Evolutionary conservation across 768 basidiomycete species (phyloP).

Genomic region (Botryobasidium botryosum): DNA sequence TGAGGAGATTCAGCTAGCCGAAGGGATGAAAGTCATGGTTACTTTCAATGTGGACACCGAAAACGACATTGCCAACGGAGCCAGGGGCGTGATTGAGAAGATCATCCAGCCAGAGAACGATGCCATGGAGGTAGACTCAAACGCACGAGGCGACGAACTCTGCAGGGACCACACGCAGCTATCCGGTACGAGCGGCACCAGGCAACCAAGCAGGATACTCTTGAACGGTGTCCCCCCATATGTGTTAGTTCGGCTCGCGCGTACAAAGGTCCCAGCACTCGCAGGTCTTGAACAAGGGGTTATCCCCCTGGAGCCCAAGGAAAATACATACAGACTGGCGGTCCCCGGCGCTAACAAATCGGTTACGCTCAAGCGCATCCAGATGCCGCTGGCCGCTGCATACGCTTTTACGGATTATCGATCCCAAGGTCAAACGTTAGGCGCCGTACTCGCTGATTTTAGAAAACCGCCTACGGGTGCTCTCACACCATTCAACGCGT

Average conservation of each 20-base stretch:
- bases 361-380: constrained; percentile 1
- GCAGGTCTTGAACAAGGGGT: constrained; percentile 19
- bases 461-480: constrained; percentile 16
- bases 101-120: constrained; percentile 14
- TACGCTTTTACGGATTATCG: constrained; percentile 8
- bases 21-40: constrained; percentile 27
- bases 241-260: constrained; percentile 14
- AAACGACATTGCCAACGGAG: constrained; percentile 26
- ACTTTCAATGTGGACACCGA: constrained; percentile 24
- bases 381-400: constrained; percentile 6
- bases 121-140: not conserved
- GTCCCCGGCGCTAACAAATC: constrained; percentile 4
- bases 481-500: constrained; percentile 23
- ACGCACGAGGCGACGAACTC: constrained; percentile 14
- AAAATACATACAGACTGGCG: constrained; percentile 14
- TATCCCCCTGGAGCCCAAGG: constrained; percentile 19
- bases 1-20: constrained; percentile 17
- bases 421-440: constrained; percentile 8
- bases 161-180: no score
- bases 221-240: constrained; percentile 19
- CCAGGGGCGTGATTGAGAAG: constrained; percentile 20
- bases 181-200: no score
- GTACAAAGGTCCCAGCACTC: constrained; percentile 15
- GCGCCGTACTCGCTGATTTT: constrained; percentile 23
- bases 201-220: constrained; percentile 10